Evolutionary conservation across 1,284 basidiomycete genomes (phyloP).

Genomic region (Apiotrichum siamense): DNA sequence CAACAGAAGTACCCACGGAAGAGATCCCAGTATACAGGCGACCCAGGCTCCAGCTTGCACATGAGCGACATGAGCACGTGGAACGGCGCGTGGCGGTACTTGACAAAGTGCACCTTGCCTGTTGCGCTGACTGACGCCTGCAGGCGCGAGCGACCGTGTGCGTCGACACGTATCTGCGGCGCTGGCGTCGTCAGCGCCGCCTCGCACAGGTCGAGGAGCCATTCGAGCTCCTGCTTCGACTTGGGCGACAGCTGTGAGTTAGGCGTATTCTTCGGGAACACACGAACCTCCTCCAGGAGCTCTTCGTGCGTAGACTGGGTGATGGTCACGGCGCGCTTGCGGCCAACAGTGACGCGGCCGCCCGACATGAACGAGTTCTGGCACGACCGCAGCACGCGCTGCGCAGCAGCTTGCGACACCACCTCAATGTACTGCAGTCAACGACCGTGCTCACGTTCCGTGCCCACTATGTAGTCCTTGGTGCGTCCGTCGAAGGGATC

Average conservation of each 20-base stretch:
- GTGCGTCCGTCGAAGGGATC: constrained; percentile 42
- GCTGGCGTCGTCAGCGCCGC: constrained; percentile 25
- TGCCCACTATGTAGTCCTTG: constrained; percentile 45
- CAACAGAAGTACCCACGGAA: constrained; percentile 26
- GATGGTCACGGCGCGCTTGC: constrained; percentile 43
- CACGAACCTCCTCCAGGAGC: constrained; percentile 38
- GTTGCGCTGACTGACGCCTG: constrained; percentile 19
- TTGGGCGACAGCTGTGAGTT: constrained; percentile 35
- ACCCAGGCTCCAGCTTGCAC: constrained; percentile 31
- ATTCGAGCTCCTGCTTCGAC: constrained; percentile 30
- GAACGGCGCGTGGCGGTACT: constrained; percentile 44
- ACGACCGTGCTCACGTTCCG: not conserved
- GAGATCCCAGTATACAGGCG: constrained; percentile 40
- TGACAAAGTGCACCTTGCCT: constrained; percentile 36
- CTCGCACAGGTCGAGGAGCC: constrained; percentile 41
- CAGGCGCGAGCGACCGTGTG: constrained; percentile 8
- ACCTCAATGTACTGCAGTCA: constrained; percentile 44
- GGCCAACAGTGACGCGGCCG: constrained; percentile 26
- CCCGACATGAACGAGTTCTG: constrained; percentile 43
- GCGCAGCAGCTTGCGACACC: constrained; percentile 29
- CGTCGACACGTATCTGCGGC: constrained; percentile 8
- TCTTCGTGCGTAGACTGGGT: constrained; percentile 34
- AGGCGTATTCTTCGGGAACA: not conserved
- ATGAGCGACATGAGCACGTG: constrained; percentile 38
- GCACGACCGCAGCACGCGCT: constrained; percentile 34